Conservation (phyloP, 257 asterid genomes). For the Cinchona pubescens region DNA sequence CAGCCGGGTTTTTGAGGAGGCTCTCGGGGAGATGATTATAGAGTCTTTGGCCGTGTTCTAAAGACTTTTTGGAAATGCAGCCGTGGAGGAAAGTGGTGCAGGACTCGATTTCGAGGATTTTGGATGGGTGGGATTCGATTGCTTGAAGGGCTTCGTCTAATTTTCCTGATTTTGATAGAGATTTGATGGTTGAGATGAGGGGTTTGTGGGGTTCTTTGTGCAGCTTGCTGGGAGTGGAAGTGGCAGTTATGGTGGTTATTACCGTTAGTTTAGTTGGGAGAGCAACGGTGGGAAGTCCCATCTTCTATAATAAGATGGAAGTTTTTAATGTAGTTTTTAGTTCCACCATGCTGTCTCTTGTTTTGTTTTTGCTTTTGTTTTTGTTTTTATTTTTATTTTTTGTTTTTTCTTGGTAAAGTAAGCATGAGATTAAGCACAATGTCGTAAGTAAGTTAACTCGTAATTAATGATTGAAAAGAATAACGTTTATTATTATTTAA, state of each 20-base stretch:
- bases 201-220: slow-evolving; percentile 15
- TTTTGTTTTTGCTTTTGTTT: no score
- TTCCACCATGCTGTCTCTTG: no score
- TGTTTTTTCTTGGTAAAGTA: no score
- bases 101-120: slow-evolving; percentile 20
- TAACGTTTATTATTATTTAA: no score
- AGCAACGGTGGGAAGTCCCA: slow-evolving; percentile 31
- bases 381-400: no score
- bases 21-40: slow-evolving; percentile 35
- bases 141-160: slow-evolving; percentile 47
- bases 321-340: no score
- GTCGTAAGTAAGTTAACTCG: no score
- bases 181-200: slow-evolving; percentile 31
- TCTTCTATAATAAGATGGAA: no score
- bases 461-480: no score
- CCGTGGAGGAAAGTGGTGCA: slow-evolving; percentile 42
- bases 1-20: slow-evolving; percentile 31
- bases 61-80: slow-evolving; percentile 42
- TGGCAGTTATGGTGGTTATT: slow-evolving; percentile 35
- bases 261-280: slow-evolving; percentile 23
- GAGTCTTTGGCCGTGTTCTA: slow-evolving; percentile 35
- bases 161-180: slow-evolving; percentile 41
- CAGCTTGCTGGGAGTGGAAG: slow-evolving; percentile 21
- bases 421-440: no score
- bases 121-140: slow-evolving; percentile 28